Base-by-base conservation (phyloP, 495 filamentous ascomycete genomes). In the Immersiella caudata region DNA sequence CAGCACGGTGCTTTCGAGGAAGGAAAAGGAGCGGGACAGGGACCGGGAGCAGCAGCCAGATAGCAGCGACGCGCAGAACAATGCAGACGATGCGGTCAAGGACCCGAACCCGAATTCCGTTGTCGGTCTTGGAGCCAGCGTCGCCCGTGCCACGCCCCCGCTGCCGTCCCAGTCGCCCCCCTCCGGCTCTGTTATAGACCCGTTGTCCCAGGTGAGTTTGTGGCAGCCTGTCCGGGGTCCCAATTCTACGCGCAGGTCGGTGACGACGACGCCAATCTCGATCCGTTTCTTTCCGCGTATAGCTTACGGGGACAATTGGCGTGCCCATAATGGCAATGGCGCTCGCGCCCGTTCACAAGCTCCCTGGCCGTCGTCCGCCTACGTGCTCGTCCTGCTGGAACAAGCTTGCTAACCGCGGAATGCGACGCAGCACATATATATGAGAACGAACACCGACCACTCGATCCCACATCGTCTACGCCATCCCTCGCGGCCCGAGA, bases 381-480 rank as follows among this genome's bases (percentile, higher is more conserved):
- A 12, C 40, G 14, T 46, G 40, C 40, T 14, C 40, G 40, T 33
- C 40, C 14, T 46, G 11, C 11, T 14, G 40, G 40, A 46, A 46
- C 11, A 60, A 18, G n/a, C 8, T 6, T 7, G 50, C 59, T 68
- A 51, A 68, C 60, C 26, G 27, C 12, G 21, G 21, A 6, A 24
- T 61, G 40, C 61, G 9, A 60, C 21, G 16, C 67, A 84, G 80
- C 80, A 96, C 75, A 97, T 97, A 60, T 85, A 94, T 62, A 86
- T 91, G 74, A 88, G 93, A 71, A 93, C 91, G 60, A 92, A 92
- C 76, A 92, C 90, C 21, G 87, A 90, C 68, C 88, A 86, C 62
- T 86, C 87, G 18, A 87, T 91, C 62, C 85, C 89, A 9, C 81
- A 88, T 50, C 91, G 89, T 70, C 77, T 90, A 59, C 87, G 91